Conservation (phyloP, 2,329 filamentous ascomycete genomes). For the Trichoderma polysporum region DNA sequence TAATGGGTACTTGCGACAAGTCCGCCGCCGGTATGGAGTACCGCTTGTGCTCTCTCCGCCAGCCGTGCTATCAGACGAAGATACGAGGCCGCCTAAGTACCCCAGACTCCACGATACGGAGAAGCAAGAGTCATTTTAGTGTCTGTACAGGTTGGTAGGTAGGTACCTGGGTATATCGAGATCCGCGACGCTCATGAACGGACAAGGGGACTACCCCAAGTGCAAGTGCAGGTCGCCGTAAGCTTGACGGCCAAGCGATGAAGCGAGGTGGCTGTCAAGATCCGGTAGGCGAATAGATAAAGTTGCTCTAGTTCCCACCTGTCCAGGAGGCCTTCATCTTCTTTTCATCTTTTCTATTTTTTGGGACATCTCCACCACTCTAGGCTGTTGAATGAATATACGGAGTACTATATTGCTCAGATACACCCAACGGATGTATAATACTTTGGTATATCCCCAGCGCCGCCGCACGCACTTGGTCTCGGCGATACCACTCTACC, state of each 20-base stretch:
- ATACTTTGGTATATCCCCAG: no score
- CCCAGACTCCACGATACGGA: neutral
- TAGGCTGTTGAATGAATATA: no score
- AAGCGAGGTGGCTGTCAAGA: neutral
- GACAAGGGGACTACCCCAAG: neutral
- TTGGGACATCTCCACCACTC: neutral
- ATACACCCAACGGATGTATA: no score
- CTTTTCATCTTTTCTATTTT: neutral
- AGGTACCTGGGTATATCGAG: neutral
- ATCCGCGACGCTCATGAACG: neutral
- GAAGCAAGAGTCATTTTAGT: neutral
- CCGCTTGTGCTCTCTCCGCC: no score
- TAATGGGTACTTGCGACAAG: no score
- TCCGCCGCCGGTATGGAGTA: no score
- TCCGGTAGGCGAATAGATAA: conserved; percentile 6
- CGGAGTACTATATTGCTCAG: no score
- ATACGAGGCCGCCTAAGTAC: no score
- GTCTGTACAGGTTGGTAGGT: no score
- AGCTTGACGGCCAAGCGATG: neutral
- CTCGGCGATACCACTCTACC: no score
- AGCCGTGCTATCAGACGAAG: no score
- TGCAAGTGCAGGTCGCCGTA: neutral
- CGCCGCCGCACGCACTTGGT: no score
- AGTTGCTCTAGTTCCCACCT: neutral
- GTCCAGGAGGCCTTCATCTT: neutral